Evolutionary conservation across 148 eudicot genomes (phyloP).

Genomic region (Bassia scoparia): DNA sequence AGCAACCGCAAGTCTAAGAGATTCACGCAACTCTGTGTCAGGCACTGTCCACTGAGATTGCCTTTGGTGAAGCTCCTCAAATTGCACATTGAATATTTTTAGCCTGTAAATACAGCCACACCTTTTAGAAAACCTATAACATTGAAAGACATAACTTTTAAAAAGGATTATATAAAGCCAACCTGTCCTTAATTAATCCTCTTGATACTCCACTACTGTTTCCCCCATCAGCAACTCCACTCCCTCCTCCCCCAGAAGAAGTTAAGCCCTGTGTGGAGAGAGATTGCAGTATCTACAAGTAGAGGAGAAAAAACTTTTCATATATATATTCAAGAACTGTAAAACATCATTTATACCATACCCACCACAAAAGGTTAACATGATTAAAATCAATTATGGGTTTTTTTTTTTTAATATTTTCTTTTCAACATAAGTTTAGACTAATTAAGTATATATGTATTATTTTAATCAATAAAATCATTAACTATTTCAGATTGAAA

Average conservation of each 20-base stretch:
- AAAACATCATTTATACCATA: constrained; percentile 1
- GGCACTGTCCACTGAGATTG: constrained; percentile 99
- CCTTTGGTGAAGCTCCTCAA: constrained; percentile 98
- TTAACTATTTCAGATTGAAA: too few relatives aligned
- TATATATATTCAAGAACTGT: not conserved
- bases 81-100: constrained; percentile 75
- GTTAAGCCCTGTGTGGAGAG: constrained; percentile 79
- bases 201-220: constrained; percentile 96
- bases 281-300: constrained; percentile 70
- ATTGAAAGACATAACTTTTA: not conserved
- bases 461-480: too few relatives aligned
- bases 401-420: too few relatives aligned
- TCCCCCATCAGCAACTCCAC: constrained; percentile 64
- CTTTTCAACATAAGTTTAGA: too few relatives aligned
- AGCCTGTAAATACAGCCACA: constrained; percentile 40
- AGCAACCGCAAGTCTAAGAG: constrained; percentile 90
- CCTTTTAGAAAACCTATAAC: not conserved
- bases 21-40: constrained; percentile 89
- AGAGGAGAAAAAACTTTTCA: not conserved
- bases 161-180: not conserved
- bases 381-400: too few relatives aligned
- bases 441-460: too few relatives aligned
- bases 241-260: constrained; percentile 70
- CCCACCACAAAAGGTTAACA: not conserved
- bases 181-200: constrained; percentile 85